A percentile compares a stretch with the other conserved stretches of the same genome.
Evolutionary conservation across 495 filamentous ascomycete species (phyloP).

Genomic region (Pseudevernia furfuracea): DNA sequence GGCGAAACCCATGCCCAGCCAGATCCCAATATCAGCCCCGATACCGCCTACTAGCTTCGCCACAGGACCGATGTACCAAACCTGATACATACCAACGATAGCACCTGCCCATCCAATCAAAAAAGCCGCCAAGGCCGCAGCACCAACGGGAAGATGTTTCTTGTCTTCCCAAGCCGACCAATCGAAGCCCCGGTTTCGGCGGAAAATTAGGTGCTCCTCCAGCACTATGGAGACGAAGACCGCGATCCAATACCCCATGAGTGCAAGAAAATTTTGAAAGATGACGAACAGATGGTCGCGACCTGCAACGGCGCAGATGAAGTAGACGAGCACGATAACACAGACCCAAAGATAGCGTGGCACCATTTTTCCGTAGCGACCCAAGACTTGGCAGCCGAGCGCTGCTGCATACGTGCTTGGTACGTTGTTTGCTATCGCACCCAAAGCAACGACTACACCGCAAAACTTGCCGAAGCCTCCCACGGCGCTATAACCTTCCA

Average conservation of each 20-base stretch:
- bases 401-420: constrained; percentile 59
- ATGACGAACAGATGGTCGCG: constrained; percentile 47
- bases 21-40: constrained; percentile 38
- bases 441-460: constrained; percentile 58
- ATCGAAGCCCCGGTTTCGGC: constrained; percentile 39
- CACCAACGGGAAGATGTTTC: constrained; percentile 46
- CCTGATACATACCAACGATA: constrained; percentile 54
- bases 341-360: constrained; percentile 47
- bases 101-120: constrained; percentile 56
- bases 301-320: constrained; percentile 47
- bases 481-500: constrained; percentile 54
- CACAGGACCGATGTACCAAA: constrained; percentile 52
- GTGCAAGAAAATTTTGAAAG: constrained; percentile 50
- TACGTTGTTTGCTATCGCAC: constrained; percentile 62
- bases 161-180: constrained; percentile 51
- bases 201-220: constrained; percentile 49
- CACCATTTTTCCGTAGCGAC: constrained; percentile 37
- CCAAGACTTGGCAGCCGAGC: constrained; percentile 51
- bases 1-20: constrained; percentile 39
- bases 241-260: constrained; percentile 55
- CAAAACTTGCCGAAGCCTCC: constrained; percentile 65
- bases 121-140: constrained; percentile 51
- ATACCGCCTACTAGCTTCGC: constrained; percentile 35
- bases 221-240: constrained; percentile 46
- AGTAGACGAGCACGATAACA: constrained; percentile 45